A percentile compares a stretch with the other conserved stretches of the same genome.
These are phyloP conservation scores for Phyllosticta ampelicida DNA, from an alignment of 2,329 filamentous ascomycete genomes.

Conservation along the genomic window DNA sequence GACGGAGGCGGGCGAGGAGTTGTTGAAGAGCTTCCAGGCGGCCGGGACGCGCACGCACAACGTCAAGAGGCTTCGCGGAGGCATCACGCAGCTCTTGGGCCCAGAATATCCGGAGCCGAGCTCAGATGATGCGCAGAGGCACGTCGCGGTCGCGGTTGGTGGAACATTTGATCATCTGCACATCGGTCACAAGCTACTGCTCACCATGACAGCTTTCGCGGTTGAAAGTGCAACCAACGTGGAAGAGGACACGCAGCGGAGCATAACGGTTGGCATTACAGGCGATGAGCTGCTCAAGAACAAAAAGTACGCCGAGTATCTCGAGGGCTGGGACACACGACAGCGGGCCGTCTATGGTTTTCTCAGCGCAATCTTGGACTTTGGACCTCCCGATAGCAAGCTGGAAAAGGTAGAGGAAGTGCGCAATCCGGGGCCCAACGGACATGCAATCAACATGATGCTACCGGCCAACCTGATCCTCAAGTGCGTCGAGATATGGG, in stretches of 20 bases:
- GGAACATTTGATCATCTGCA: slow-evolving; percentile 97
- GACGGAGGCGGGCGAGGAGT: slow-evolving; percentile 50
- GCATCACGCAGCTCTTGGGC: slow-evolving; percentile 21
- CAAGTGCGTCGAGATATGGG: slow-evolving; percentile 74
- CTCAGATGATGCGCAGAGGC: slow-evolving; percentile 20
- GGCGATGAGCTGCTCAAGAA: slow-evolving; percentile 76
- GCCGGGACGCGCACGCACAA: slow-evolving; percentile 21
- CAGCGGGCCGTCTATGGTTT: slow-evolving; percentile 62
- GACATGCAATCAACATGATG: slow-evolving; percentile 43
- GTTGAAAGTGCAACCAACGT: slow-evolving; percentile 34
- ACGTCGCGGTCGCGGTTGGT: slow-evolving; percentile 65
- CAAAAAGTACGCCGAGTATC: slow-evolving; percentile 73
- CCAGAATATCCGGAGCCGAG: slow-evolving; percentile 5
- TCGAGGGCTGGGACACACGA: slow-evolving; percentile 71
- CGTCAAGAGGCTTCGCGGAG: slow-evolving; percentile 26
- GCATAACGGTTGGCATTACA: slow-evolving; percentile 75
- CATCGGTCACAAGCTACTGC: slow-evolving; percentile 86
- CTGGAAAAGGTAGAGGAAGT: slow-evolving; percentile 35
- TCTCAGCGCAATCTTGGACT: slow-evolving; percentile 50
- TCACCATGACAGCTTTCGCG: slow-evolving; percentile 74
- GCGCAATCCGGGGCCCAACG: slow-evolving; percentile 36
- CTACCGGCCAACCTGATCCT: slow-evolving; percentile 56
- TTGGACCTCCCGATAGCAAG: slow-evolving; percentile 39
- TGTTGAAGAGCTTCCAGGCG: slow-evolving; percentile 39
- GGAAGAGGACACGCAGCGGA: slow-evolving; percentile 29